Evolutionary conservation across 1,284 basidiomycete species (phyloP), one percentile per base, ranked within the genome.

Genomic region (Tetrapyrgos nigripes): DNA sequence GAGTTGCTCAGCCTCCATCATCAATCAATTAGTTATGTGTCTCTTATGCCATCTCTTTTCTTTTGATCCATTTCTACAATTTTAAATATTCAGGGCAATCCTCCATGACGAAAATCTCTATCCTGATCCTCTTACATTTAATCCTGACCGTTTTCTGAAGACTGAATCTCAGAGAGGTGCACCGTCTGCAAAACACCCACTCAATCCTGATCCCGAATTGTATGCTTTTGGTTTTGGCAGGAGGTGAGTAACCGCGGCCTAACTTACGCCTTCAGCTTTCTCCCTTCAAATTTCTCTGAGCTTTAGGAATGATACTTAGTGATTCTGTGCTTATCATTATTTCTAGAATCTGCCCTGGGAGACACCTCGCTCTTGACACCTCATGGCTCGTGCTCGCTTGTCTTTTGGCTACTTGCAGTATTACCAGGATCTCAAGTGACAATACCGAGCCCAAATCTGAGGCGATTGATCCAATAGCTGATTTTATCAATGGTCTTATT

Each of bases 91-190:
- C 31, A 40, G 37, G 37, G 37, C 37, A 40, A 40, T 40, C 19
- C 37, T 40, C 4, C 37, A 40, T 40, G 6, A 8, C 17, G 8
- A 6, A n/a, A n/a, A 40, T 5, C 37, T 40, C 17, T 40, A 40
- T n/a, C 8, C 13, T 17, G 17, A 40, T n/a, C 37, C 37, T 40
- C 37, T 40, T n/a, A 17, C 13, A 17, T 40, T 40, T 17, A n/a
- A 40, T 40, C 37, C 37, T n/a, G 37, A 40, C 17, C 37, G 37
- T 40, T 40, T 40, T 17, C 4, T 40, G 37, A 14, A 14, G 14
- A 54, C 52, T 33, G 50, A 58, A 4, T 33, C 8, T 33, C 8
- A 33, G n/a, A n/a, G n/a, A n/a, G n/a, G n/a, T n/a, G n/a, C n/a
- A n/a, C n/a, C n/a, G n/a, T n/a, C n/a, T 33, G 13, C 37, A 40